Evolutionary conservation across 306 rosid species (phyloP), one percentile per base, ranked within the genome.

Genomic region (Chamaecrista fasciculata): DNA sequence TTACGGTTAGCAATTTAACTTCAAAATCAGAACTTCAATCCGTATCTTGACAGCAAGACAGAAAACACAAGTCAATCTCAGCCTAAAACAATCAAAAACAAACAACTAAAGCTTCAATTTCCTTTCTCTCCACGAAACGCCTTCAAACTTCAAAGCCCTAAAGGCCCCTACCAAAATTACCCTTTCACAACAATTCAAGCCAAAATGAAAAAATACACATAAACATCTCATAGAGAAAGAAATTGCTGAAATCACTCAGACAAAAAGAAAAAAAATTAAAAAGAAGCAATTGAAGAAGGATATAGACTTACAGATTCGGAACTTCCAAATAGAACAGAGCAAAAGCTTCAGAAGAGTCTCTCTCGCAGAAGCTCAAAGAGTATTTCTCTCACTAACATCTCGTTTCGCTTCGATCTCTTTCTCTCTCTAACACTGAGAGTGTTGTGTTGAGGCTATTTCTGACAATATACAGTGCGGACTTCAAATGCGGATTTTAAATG

Each of bases 401-500:
- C 34, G 71, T 40, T 56, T 47, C 57, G 6, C 19, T 40, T 68
- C 43, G 40, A 28, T 47, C n/a, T 26, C 19, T 47, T 40, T 12
- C 9, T 40, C 26, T 21, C 24, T 64, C 28, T 5, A 11, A 67
- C 62, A 69, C 66, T 40, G 16, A 36, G 25, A 58, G 48, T 16
- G 34, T 29, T 29, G 34, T 33, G 36, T 15, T 15, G 46, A 55
- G 75, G 78, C 33, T 69, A 57, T 71, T 82, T 63, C 34, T 5
- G 65, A 61, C 70, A 60, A 28, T 72, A 61, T 67, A 71, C 67
- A 36, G 29, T 48, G 76, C 96, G 98, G 96, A 88, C 81, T 82
- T 88, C 79, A 93, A 93, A 79, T 56, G 72, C 91, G 89, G 98
- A 92, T 78, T 88, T 86, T 49, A 90, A 86, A 79, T 70, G 67